Evolutionary conservation across 169 alveolate genomes (phyloP), one percentile per base, ranked within the genome.

Genomic region (Babesia divergens): DNA sequence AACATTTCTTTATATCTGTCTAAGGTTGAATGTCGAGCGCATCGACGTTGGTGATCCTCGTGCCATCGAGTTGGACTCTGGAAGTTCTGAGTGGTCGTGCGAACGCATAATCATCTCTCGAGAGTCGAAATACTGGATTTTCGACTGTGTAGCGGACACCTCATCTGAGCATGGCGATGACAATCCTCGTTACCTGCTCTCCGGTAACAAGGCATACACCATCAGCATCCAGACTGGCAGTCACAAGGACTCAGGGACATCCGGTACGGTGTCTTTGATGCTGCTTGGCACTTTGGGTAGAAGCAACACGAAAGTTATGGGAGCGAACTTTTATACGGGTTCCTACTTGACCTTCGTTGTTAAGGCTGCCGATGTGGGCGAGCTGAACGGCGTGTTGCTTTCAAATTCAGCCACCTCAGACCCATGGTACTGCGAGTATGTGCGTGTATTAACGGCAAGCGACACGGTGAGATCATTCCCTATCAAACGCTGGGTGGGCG

Each of bases 61-160:
- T 44, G 83, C 83, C 42, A 82, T 93, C 31, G 94, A 91, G 60
- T 42, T 90, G 42, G 83, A 89, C 74, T 65, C 90, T 58, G 77
- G 50, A 65, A 81, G 91, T 56, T 76, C 91, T 54, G 89, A 86
- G n/a, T 93, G 97, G 97, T 72, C 89, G 26, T 93, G 97, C 65
- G 91, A 91, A 65, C 91, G 88, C 50, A 90, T 93, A 14, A 90
- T 91, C 9, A 83, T 93, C 20, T 90, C 84, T 84, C 93, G 91
- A 34, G 94, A 91, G 56, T 92, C 86, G 67, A 89, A 92, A 49
- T 93, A 87, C 72, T 93, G 97, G 97, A 75, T 84, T 4, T 93
- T 93, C 56, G 94, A 91, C 74, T 93, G 97, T 32, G 75, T 81
- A 6, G 94, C 88, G 11, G 84, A 65, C 24, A 76, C 83, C 22